A percentile compares a stretch with the other conserved stretches of the same genome.
Evolutionary conservation across 768 basidiomycete genomes (phyloP).

Genomic region (Nevesoporus exiguus): DNA sequence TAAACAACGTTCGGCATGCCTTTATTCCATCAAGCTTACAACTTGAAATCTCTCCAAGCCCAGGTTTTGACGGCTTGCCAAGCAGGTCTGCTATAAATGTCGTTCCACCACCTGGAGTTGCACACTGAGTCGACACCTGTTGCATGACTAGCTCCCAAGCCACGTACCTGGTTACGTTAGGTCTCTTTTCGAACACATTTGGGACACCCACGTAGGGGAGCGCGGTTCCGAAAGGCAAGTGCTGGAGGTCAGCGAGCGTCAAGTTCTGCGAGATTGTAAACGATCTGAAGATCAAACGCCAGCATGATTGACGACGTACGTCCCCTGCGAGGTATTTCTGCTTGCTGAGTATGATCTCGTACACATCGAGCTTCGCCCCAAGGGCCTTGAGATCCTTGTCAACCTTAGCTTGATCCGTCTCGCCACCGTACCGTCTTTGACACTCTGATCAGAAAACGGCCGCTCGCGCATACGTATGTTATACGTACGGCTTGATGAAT

Average conservation of each 20-base stretch:
- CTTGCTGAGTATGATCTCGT: slow-evolving; percentile 52
- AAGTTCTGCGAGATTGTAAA: slow-evolving; percentile 32
- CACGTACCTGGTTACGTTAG: slow-evolving; percentile 43
- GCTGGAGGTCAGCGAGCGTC: slow-evolving; percentile 58
- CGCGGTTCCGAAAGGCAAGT: slow-evolving; percentile 45
- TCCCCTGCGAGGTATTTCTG: slow-evolving; percentile 56
- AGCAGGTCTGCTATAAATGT: slow-evolving; percentile 40
- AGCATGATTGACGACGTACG: slow-evolving; percentile 30
- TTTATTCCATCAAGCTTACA: not conserved
- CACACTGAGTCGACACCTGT: slow-evolving; percentile 3
- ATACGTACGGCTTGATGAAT: slow-evolving; percentile 50
- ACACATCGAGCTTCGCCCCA: slow-evolving; percentile 42
- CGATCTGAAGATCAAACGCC: not conserved
- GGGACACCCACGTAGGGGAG: slow-evolving; percentile 17
- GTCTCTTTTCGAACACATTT: slow-evolving; percentile 32
- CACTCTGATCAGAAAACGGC: not conserved
- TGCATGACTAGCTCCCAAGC: not conserved
- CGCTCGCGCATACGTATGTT: not conserved
- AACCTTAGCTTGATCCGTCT: slow-evolving; percentile 23
- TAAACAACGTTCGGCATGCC: not conserved
- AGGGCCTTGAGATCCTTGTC: slow-evolving; percentile 18
- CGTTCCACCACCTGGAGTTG: slow-evolving; percentile 50
- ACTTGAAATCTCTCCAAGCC: not conserved
- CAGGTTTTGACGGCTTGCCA: not conserved
- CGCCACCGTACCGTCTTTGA: slow-evolving; percentile 16